Conservation (phyloP, 139 green algal species). For the Ostreobium quekettii region DNA sequence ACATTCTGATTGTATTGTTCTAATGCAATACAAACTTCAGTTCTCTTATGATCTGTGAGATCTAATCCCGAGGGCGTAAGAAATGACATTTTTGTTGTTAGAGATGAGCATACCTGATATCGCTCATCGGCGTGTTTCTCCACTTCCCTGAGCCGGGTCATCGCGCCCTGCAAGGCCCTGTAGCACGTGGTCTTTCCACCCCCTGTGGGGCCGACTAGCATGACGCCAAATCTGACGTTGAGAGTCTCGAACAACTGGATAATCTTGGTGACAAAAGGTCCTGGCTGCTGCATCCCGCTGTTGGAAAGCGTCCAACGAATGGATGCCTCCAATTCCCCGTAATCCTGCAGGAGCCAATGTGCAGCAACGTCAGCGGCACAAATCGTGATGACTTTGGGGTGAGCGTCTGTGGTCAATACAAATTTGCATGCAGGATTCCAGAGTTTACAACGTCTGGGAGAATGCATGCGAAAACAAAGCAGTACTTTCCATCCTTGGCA, state of each 20-base stretch:
- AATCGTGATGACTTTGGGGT: too few species aligned
- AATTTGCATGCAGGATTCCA: too few species aligned
- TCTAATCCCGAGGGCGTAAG: too few species aligned
- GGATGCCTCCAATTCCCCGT: conserved; percentile 55
- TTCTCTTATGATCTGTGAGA: too few species aligned
- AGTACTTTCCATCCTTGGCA: too few species aligned
- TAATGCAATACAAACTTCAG: too few species aligned
- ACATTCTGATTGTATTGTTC: too few species aligned
- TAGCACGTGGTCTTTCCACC: conserved; percentile 68
- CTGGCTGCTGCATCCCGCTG: conserved; percentile 43
- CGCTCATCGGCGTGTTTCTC: conserved; percentile 32
- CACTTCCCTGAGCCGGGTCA: conserved; percentile 47
- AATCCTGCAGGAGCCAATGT: conserved; percentile 40
- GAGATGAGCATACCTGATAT: conserved; percentile 32
- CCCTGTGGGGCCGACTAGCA: conserved; percentile 71
- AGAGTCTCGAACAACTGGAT: conserved; percentile 82
- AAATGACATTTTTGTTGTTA: too few species aligned
- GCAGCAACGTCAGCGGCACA: too few species aligned
- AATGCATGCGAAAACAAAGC: too few species aligned
- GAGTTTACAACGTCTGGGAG: too few species aligned
- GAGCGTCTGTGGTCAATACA: too few species aligned
- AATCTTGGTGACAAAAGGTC: conserved; percentile 58
- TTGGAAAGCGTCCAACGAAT: conserved; percentile 40
- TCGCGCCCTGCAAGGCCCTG: conserved; percentile 50
- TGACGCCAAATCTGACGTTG: conserved; percentile 77